phyloP scores from a whole-genome alignment of 2,329 filamentous ascomycete species.

The Malbranchea zuffiana region DNA sequence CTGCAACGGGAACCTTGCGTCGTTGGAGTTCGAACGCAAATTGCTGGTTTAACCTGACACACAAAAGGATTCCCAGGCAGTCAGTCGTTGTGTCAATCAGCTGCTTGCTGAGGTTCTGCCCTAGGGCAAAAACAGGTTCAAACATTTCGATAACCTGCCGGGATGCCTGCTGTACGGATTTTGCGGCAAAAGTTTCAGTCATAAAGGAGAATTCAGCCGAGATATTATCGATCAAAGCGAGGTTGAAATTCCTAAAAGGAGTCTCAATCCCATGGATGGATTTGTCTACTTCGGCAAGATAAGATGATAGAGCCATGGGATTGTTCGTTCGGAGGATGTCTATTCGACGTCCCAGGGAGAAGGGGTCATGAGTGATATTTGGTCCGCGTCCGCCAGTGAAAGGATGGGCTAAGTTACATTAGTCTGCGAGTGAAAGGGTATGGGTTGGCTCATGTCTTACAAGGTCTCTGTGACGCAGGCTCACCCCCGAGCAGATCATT shows the following conservation, averaged over 20 bases:
- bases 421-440: neutral
- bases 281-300: slow-evolving; percentile 83
- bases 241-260: slow-evolving; percentile 87
- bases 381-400: slow-evolving; percentile 31
- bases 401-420: slow-evolving; percentile 22
- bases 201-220: slow-evolving; percentile 92
- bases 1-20: slow-evolving; percentile 76
- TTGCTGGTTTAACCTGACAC: slow-evolving; percentile 85
- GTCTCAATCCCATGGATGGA: slow-evolving; percentile 76
- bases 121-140: slow-evolving; percentile 76
- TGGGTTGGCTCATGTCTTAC: no score
- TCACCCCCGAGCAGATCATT: slow-evolving; percentile 76
- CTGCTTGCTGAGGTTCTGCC: slow-evolving; percentile 62
- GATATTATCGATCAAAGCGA: slow-evolving; percentile 86
- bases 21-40: slow-evolving; percentile 89
- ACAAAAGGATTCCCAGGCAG: slow-evolving; percentile 76
- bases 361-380: slow-evolving; percentile 59
- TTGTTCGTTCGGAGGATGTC: slow-evolving; percentile 67
- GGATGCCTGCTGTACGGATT: slow-evolving; percentile 65
- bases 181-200: slow-evolving; percentile 74
- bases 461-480: slow-evolving; percentile 52
- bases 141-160: slow-evolving; percentile 82
- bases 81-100: slow-evolving; percentile 70
- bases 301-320: slow-evolving; percentile 69
- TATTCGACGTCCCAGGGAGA: slow-evolving; percentile 74